phyloP scores from a whole-genome alignment of 139 green algal genomes.

The Chlorella sp. region DNA sequence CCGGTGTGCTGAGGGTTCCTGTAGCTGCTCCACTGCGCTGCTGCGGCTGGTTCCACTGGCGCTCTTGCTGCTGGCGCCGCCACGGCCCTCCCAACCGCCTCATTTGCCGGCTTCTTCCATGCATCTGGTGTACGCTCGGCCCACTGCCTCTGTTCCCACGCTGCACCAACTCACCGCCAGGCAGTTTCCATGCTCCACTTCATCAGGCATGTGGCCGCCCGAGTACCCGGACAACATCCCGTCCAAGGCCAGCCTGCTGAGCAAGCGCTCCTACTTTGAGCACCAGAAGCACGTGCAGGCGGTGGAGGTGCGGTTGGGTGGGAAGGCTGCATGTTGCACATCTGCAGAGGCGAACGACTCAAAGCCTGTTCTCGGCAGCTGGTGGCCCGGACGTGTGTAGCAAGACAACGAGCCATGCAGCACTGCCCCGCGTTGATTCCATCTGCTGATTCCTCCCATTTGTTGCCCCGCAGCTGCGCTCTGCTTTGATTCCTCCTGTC shows the following conservation, averaged over 20 bases:
- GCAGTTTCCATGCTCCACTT: background rate
- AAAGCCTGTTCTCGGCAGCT: no score
- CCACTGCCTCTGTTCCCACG: background rate
- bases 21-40: no score
- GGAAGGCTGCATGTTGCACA: no score
- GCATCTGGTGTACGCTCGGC: background rate
- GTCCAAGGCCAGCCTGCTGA: background rate
- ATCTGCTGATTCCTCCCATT: no score
- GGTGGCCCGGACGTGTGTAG: no score
- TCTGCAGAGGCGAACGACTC: no score
- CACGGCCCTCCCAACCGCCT: background rate
- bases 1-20: no score
- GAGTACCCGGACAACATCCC: constrained; percentile 17
- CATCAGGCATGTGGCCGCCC: constrained; percentile 42
- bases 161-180: no score
- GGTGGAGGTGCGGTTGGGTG: constrained; percentile 35
- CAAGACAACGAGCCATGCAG: no score
- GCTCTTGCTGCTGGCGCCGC: background rate
- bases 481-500: background rate
- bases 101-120: background rate
- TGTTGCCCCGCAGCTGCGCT: background rate
- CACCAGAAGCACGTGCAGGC: constrained; percentile 46
- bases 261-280: constrained; percentile 34
- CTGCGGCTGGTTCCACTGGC: background rate
- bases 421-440: no score